A percentile compares a stretch with the other conserved stretches of the same genome.
phyloP scores from a whole-genome alignment of 225 moss, liverwort and hornwort genomes.

The Asterella californica region DNA sequence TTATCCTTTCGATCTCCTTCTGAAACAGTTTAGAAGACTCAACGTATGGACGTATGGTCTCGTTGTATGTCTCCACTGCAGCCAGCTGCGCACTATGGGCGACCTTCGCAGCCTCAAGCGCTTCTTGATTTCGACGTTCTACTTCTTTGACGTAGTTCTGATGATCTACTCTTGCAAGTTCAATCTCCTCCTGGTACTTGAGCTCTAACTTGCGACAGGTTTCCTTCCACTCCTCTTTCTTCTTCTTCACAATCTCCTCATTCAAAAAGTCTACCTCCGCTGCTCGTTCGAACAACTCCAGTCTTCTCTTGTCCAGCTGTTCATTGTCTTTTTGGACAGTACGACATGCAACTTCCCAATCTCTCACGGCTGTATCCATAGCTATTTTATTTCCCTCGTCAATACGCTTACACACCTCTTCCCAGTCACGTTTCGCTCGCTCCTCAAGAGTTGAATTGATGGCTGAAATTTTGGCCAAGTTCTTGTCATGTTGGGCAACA shows the following conservation, averaged over 20 bases:
- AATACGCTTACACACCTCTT: constrained; percentile 32
- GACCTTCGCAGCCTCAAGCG: constrained; percentile 23
- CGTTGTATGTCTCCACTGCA: constrained; percentile 36
- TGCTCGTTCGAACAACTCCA: constrained; percentile 20
- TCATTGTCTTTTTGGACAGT: constrained; percentile 30
- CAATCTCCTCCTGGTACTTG: constrained; percentile 30
- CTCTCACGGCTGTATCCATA: constrained; percentile 12
- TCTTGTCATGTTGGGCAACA: constrained; percentile 39
- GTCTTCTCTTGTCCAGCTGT: constrained; percentile 24
- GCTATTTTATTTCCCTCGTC: constrained; percentile 32
- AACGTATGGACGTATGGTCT: constrained; percentile 34
- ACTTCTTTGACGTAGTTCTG: constrained; percentile 18
- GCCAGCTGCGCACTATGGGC: constrained; percentile 26
- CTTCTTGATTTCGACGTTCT: constrained; percentile 15
- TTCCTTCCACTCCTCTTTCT: constrained; percentile 42
- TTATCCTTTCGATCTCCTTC: constrained; percentile 40
- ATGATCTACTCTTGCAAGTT: constrained; percentile 20
- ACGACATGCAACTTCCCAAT: constrained; percentile 32
- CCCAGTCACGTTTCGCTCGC: constrained; percentile 39
- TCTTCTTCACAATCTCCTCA: constrained; percentile 30
- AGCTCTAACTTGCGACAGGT: constrained; percentile 19
- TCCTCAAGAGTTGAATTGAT: constrained; percentile 27
- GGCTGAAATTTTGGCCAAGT: constrained; percentile 10
- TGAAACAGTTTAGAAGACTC: constrained; percentile 39
- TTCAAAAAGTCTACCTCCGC: constrained; percentile 42